Base-by-base conservation (phyloP, 805 yeast species). In the Starmerella lactis-condensi region DNA sequence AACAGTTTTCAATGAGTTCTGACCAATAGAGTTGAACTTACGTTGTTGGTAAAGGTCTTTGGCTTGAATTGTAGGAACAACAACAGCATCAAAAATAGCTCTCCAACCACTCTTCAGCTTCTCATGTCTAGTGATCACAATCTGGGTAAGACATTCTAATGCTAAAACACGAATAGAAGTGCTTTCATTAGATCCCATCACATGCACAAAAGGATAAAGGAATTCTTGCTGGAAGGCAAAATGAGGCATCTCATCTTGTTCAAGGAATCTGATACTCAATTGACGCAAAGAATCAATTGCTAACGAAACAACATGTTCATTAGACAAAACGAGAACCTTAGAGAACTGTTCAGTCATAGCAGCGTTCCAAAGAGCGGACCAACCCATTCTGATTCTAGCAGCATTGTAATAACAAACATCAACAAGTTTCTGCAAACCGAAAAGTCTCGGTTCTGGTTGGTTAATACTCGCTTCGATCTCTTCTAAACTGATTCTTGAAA, bases 321-420 rank as follows among this genome's bases (percentile, higher is more conserved):
- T 85, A 24, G 69, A 55, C 48, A 78, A 76, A 36, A 91, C 72
- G 3, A 92, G 92, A 40, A 82, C 83, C 29, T 62, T 67, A 41
- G 79, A 78, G 57, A 89, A 89, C 26, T 78, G 77, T 35, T 68
- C 77, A 11, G 93, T 93, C 77, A 89, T 77, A 7, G 78, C 75
- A 11, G 76, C 68, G 14, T 41, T 36, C 99, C 99, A 89, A 36
- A 89, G 62, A 33, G 79, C 85, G 5, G 93, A 70, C 95, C 98
- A 89, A 55, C 91, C 94, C 38, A 89, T 72, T 52, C 93, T 70
- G 45, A 89, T 83, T 60, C 98, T 76, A 30, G 72, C 72, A 95
- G 89, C 89, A 52, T 91, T 91, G 60, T 91, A 89, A 54, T 89
- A 85, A 55, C 95, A 85, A 26, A 89, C 92, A 54, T 91, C 98